Conservation (phyloP, 2,329 filamentous ascomycete genomes). For the Sclerotinia borealis region DNA sequence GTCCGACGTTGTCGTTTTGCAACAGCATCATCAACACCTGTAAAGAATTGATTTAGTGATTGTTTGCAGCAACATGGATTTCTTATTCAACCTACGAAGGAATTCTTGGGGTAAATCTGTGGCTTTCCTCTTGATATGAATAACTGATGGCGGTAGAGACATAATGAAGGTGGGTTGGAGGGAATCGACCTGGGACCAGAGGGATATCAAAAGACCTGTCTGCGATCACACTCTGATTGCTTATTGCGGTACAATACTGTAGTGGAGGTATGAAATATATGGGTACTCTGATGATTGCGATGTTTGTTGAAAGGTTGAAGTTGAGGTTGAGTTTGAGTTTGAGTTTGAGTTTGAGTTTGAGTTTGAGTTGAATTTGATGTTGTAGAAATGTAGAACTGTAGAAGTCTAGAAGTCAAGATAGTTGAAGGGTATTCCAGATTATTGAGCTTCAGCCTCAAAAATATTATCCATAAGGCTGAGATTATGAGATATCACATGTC, state of each 20-base stretch:
- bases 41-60: neutral
- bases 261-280: neutral
- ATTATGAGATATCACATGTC: constrained; percentile 1
- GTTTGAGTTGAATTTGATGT: neutral
- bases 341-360: neutral
- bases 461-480: neutral
- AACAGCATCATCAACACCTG: constrained; percentile 29
- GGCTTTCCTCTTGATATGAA: constrained; percentile 32
- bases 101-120: constrained; percentile 32
- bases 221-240: neutral
- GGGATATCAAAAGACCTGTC: neutral
- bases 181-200: neutral
- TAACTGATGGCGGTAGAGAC: constrained; percentile 29
- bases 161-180: constrained; percentile 15
- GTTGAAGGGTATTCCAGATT: no score
- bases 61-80: no score
- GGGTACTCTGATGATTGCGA: no score
- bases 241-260: neutral
- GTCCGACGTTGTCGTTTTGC: constrained; percentile 24
- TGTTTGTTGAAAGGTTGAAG: no score
- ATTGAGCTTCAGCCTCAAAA: neutral
- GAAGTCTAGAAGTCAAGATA: neutral
- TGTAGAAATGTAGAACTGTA: neutral
- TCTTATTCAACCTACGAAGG: constrained; percentile 26
- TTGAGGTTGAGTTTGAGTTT: no score